A percentile compares a stretch with the other conserved stretches of the same genome.
Evolutionary conservation across 768 basidiomycete genomes (phyloP).

Genomic region (Xerocomus potaroensis): DNA sequence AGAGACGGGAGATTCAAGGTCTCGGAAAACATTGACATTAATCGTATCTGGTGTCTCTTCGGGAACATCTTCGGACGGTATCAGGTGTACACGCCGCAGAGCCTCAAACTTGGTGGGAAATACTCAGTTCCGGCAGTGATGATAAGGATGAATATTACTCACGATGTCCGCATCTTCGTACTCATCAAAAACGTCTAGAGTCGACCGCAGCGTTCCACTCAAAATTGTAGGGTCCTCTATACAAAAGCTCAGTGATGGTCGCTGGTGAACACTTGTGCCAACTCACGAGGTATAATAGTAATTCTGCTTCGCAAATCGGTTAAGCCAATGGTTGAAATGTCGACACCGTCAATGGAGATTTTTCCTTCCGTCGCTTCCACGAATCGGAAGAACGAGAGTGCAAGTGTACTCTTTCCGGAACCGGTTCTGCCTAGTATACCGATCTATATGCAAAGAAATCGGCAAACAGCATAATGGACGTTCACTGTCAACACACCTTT

Average conservation of each 20-base stretch:
- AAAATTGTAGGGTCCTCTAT: constrained; percentile 87
- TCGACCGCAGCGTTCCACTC: constrained; percentile 75
- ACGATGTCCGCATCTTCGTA: constrained; percentile 83
- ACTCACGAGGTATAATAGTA: constrained; percentile 72
- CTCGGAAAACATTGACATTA: constrained; percentile 74
- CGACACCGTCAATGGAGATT: constrained; percentile 73
- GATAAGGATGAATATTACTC: constrained; percentile 21
- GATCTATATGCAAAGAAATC: constrained; percentile 36
- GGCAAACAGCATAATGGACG: not conserved
- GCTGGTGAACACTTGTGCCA: not conserved
- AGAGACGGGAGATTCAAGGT: constrained; percentile 67
- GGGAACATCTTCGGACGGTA: constrained; percentile 51
- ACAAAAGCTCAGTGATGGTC: not conserved
- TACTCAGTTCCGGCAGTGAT: not conserved
- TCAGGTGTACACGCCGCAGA: constrained; percentile 78
- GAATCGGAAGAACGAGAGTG: constrained; percentile 83
- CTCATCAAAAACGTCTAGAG: constrained; percentile 82
- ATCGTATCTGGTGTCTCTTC: constrained; percentile 38
- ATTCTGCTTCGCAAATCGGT: constrained; percentile 75
- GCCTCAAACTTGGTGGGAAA: constrained; percentile 63
- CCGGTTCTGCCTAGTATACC: constrained; percentile 69
- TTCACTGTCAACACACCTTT: constrained; percentile 46
- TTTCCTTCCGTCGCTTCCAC: constrained; percentile 80
- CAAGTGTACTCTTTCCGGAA: constrained; percentile 77
- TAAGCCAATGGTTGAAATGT: constrained; percentile 75